Percentiles rank a stretch among this genome's conserved stretches.
phyloP scores from a whole-genome alignment of 768 basidiomycete species.

The Agaricus subrufescens region DNA sequence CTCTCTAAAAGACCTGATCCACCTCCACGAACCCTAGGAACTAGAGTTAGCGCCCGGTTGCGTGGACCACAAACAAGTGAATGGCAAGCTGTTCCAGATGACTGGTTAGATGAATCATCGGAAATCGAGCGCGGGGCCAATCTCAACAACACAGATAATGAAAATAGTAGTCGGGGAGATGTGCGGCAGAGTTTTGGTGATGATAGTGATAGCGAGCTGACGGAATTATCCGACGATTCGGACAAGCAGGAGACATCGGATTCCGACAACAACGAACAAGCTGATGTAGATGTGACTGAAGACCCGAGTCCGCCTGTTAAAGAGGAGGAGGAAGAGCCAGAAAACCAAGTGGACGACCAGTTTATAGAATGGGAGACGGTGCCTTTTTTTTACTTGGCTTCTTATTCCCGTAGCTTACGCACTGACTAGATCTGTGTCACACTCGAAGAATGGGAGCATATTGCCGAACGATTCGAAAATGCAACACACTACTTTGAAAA shows the following conservation, averaged over 20 bases:
- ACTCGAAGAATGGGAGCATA: slow-evolving; percentile 79
- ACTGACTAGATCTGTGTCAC: slow-evolving; percentile 72
- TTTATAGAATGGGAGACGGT: slow-evolving; percentile 94
- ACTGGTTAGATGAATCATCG: slow-evolving; percentile 49
- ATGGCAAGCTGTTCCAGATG: slow-evolving; percentile 79
- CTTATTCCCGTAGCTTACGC: background rate
- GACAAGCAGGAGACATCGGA: slow-evolving; percentile 8
- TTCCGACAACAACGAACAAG: background rate
- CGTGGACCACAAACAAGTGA: slow-evolving; percentile 55
- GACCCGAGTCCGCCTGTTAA: slow-evolving; percentile 1
- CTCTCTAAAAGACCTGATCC: slow-evolving; percentile 12
- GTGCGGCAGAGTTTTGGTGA: slow-evolving; percentile 26
- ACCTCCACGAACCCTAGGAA: slow-evolving; percentile 40
- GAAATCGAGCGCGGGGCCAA: background rate
- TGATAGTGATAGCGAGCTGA: slow-evolving; percentile 68
- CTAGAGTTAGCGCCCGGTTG: slow-evolving; percentile 62
- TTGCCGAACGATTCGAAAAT: slow-evolving; percentile 69
- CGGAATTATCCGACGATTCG: slow-evolving; percentile 59
- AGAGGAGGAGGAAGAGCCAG: slow-evolving; percentile 12
- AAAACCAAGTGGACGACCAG: slow-evolving; percentile 14
- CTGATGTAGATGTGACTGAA: slow-evolving; percentile 3
- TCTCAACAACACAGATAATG: background rate
- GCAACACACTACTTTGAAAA: slow-evolving; percentile 80
- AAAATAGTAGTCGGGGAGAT: slow-evolving; percentile 32
- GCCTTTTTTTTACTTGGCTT: slow-evolving; percentile 19